These are phyloP conservation scores for Pichia sp. DNA, from an alignment of 1,139 yeast genomes.

Conservation along the genomic window DNA sequence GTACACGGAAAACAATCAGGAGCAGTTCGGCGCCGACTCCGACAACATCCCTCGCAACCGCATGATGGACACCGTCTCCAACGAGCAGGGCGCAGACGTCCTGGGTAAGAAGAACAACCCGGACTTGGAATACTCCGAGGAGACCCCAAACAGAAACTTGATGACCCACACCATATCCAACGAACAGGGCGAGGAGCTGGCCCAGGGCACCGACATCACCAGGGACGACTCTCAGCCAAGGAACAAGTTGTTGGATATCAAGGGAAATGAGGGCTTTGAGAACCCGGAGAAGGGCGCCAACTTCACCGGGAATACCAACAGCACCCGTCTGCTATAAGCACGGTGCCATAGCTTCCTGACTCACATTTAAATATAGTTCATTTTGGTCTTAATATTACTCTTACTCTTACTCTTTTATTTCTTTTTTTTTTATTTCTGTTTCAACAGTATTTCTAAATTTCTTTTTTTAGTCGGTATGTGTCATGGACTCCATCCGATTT, in stretches of 20 bases:
- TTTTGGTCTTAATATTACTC: too few relatives aligned
- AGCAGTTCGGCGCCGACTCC: constrained; percentile 13
- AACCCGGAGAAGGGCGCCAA: not conserved
- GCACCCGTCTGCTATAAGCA: constrained; percentile 13
- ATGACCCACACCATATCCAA: constrained; percentile 14
- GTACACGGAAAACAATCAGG: constrained; percentile 16
- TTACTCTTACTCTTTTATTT: too few relatives aligned
- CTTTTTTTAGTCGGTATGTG: too few relatives aligned
- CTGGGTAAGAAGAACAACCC: constrained; percentile 3
- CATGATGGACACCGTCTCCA: constrained; percentile 18
- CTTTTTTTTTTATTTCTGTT: too few relatives aligned
- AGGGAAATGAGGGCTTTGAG: constrained; percentile 9
- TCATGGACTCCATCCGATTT: too few relatives aligned
- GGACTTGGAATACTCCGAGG: not conserved
- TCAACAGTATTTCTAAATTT: too few relatives aligned
- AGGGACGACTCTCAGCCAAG: constrained; percentile 5
- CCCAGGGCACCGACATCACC: constrained; percentile 3
- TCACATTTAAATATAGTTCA: not conserved
- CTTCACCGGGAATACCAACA: constrained; percentile 3
- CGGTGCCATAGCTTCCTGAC: too few relatives aligned
- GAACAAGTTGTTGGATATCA: constrained; percentile 12
- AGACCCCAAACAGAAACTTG: constrained; percentile 4
- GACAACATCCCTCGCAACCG: constrained; percentile 16
- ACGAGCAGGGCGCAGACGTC: constrained; percentile 14
- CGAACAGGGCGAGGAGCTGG: constrained; percentile 8